phyloP scores from a whole-genome alignment of 371 early-diverging fungal genomes.

The Syncephalastrum monosporum region DNA sequence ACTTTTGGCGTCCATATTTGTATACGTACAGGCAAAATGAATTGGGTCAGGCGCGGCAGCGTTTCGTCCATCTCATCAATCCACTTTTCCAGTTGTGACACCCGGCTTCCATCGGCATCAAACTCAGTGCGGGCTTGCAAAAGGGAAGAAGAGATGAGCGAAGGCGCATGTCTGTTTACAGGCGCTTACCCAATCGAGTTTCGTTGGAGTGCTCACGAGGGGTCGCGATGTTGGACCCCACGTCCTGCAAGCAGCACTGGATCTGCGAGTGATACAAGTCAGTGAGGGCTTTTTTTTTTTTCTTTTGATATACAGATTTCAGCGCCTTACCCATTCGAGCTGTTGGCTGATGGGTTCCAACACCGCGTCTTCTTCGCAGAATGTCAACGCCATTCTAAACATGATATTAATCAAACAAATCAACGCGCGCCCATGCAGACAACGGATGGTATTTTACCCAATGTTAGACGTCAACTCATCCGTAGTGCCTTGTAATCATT shows the following conservation, averaged over 20 bases:
- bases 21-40: conserved; percentile 77
- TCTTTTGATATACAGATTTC: conserved; percentile 6
- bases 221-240: conserved; percentile 90
- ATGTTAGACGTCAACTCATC: conserved; percentile 54
- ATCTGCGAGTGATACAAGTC: conserved; percentile 45
- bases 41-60: conserved; percentile 78
- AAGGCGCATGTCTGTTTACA: background rate
- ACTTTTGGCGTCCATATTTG: background rate
- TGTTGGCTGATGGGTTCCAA: conserved; percentile 9
- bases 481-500: conserved; percentile 42
- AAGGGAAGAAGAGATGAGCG: background rate
- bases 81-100: conserved; percentile 75
- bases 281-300: conserved; percentile 20
- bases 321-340: conserved; percentile 9
- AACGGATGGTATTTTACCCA: conserved; percentile 26
- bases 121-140: conserved; percentile 68
- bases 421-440: no score
- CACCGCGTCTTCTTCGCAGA: conserved; percentile 41
- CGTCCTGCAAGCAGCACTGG: conserved; percentile 88
- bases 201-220: conserved; percentile 68
- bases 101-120: conserved; percentile 64
- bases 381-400: conserved; percentile 67
- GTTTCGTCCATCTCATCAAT: conserved; percentile 78
- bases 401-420: background rate
- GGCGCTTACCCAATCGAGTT: conserved; percentile 42